A percentile compares a stretch with the other conserved stretches of the same genome.
phyloP scores from a whole-genome alignment of 139 green algal species.

The Coelastrella sp. region DNA sequence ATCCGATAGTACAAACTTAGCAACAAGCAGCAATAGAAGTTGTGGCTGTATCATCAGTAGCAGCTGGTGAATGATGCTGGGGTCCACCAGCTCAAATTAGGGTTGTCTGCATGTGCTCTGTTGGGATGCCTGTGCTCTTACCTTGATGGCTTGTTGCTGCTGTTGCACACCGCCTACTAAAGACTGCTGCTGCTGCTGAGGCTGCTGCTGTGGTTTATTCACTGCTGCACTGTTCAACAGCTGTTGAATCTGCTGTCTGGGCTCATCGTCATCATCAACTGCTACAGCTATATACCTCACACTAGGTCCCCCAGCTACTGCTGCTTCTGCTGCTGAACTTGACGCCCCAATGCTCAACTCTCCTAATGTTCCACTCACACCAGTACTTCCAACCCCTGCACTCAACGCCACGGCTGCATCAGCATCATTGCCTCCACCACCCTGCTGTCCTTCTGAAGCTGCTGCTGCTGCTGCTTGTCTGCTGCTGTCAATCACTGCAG shows the following conservation, averaged over 20 bases:
- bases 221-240: background rate
- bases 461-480: background rate
- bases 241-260: conserved; percentile 14
- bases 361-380: background rate
- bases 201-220: background rate
- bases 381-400: background rate
- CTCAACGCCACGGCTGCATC: background rate
- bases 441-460: background rate
- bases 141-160: too few species aligned
- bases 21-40: too few species aligned
- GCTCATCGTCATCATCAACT: background rate
- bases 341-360: background rate
- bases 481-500: background rate
- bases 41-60: too few species aligned
- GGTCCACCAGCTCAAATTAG: too few species aligned
- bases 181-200: background rate
- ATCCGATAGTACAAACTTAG: too few species aligned
- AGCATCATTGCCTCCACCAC: too few species aligned
- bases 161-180: too few species aligned
- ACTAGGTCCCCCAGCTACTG: conserved; percentile 45
- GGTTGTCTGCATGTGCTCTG: too few species aligned
- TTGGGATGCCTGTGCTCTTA: too few species aligned
- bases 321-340: conserved; percentile 10
- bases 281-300: conserved; percentile 47
- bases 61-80: too few species aligned